A percentile compares a stretch with the other conserved stretches of the same genome.
phyloP scores from a whole-genome alignment of 768 basidiomycete genomes.

The Sutorius australiensis region DNA sequence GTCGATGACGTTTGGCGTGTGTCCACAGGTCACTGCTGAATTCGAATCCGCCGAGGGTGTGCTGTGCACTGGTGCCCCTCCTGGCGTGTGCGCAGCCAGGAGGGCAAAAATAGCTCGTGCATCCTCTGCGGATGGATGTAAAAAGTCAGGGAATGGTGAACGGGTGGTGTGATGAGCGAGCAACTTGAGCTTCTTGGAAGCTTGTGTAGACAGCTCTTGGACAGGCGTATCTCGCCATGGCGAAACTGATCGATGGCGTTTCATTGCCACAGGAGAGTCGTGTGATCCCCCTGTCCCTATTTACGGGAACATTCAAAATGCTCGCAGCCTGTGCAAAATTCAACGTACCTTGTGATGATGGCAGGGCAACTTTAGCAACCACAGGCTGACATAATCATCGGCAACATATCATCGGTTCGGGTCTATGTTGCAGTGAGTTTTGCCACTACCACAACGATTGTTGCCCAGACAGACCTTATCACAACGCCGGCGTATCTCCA shows the following conservation, averaged over 20 bases:
- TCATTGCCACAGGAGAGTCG: constrained; percentile 2
- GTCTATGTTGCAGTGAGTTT: not conserved
- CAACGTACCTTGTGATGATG: not conserved
- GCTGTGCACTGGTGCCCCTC: constrained; percentile 28
- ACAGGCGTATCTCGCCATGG: not conserved
- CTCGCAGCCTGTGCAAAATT: not conserved
- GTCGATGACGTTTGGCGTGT: constrained; percentile 53
- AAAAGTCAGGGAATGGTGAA: constrained; percentile 48
- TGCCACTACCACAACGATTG: not conserved
- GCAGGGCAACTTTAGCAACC: not conserved
- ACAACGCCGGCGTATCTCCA: not conserved
- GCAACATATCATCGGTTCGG: not conserved
- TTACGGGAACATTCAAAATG: not conserved
- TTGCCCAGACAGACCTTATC: not conserved
- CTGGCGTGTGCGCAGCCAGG: constrained; percentile 37
- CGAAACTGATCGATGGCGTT: constrained; percentile 14
- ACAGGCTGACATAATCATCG: constrained; percentile 8
- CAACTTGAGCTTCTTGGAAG: constrained; percentile 48
- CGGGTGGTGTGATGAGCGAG: constrained; percentile 37
- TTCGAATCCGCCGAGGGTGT: constrained; percentile 28
- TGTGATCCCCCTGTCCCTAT: not conserved
- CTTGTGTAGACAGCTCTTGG: constrained; percentile 8
- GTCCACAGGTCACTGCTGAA: constrained; percentile 44
- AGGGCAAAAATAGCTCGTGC: constrained; percentile 39
- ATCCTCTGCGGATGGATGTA: constrained; percentile 43